Evolutionary conservation across 1,284 basidiomycete genomes (phyloP).

Genomic region (Cystobasidiaceae sp.): DNA sequence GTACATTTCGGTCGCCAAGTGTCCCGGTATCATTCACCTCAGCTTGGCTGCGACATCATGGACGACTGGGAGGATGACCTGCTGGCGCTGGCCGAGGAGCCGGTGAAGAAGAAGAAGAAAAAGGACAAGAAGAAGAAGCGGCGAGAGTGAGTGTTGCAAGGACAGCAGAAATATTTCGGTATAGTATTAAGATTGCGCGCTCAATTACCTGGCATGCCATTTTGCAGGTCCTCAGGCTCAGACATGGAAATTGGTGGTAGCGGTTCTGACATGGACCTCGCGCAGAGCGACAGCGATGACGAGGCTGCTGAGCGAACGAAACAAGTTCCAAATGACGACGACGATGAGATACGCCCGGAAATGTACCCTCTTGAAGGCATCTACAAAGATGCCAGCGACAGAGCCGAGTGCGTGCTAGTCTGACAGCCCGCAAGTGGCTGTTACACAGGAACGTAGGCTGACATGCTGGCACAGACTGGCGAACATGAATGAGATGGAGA

Average conservation of each 20-base stretch:
- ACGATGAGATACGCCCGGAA: slow-evolving; percentile 19
- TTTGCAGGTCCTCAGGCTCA: slow-evolving; percentile 19
- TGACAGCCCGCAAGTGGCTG: background rate
- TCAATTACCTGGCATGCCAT: background rate
- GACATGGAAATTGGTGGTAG: slow-evolving; percentile 20
- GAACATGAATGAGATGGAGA: slow-evolving; percentile 27
- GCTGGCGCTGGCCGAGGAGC: slow-evolving; percentile 29
- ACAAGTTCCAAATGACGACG: slow-evolving; percentile 14
- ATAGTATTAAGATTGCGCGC: background rate
- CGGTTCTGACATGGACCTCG: slow-evolving; percentile 5
- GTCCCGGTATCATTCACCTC: too few species aligned
- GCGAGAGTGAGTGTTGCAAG: slow-evolving; percentile 9
- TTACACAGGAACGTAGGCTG: background rate
- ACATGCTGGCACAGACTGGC: slow-evolving; percentile 4
- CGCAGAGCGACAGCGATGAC: slow-evolving; percentile 5
- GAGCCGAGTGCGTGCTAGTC: slow-evolving; percentile 8
- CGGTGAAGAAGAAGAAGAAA: slow-evolving; percentile 16
- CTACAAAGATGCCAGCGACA: slow-evolving; percentile 23
- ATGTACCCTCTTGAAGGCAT: slow-evolving; percentile 30
- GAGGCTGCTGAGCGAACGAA: background rate
- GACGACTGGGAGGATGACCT: slow-evolving; percentile 31
- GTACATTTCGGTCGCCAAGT: too few species aligned
- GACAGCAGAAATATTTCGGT: background rate
- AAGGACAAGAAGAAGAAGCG: slow-evolving; percentile 17
- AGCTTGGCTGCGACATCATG: too few species aligned